Conservation (phyloP, 495 filamentous ascomycete species). For the Aspergillus conjunctus region DNA sequence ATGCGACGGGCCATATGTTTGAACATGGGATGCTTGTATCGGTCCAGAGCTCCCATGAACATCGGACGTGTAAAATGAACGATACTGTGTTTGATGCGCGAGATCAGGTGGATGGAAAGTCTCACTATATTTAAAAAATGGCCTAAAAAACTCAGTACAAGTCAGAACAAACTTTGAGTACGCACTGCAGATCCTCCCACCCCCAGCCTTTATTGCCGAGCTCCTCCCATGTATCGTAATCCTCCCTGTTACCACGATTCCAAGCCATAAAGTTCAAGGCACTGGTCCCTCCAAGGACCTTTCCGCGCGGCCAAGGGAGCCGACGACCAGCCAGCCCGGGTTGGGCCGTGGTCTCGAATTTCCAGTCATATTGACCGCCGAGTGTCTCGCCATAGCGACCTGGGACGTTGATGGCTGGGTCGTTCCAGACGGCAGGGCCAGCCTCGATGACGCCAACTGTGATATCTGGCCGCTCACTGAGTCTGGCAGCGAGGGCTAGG, state of each 20-base stretch:
- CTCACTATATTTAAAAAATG: slow-evolving; percentile 31
- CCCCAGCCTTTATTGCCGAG: slow-evolving; percentile 47
- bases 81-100: slow-evolving; percentile 33
- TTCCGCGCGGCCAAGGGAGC: slow-evolving; percentile 33
- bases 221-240: slow-evolving; percentile 50
- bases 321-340: slow-evolving; percentile 35
- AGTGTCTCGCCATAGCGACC: slow-evolving; percentile 42
- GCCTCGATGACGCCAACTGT: slow-evolving; percentile 52
- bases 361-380: slow-evolving; percentile 37
- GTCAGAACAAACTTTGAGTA: slow-evolving; percentile 9
- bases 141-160: slow-evolving; percentile 8
- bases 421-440: slow-evolving; percentile 41
- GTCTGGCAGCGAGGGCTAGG: slow-evolving; percentile 42
- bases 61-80: slow-evolving; percentile 30
- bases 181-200: slow-evolving; percentile 41
- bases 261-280: slow-evolving; percentile 39
- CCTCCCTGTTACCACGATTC: slow-evolving; percentile 26
- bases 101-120: slow-evolving; percentile 45
- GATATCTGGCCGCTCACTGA: slow-evolving; percentile 47
- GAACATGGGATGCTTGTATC: slow-evolving; percentile 45
- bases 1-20: slow-evolving; percentile 45
- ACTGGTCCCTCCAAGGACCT: slow-evolving; percentile 28
- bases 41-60: slow-evolving; percentile 47
- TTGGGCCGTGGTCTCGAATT: slow-evolving; percentile 44
- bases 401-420: slow-evolving; percentile 44